phyloP scores from a whole-genome alignment of 2,329 filamentous ascomycete species.

The Bertia moriformis region DNA sequence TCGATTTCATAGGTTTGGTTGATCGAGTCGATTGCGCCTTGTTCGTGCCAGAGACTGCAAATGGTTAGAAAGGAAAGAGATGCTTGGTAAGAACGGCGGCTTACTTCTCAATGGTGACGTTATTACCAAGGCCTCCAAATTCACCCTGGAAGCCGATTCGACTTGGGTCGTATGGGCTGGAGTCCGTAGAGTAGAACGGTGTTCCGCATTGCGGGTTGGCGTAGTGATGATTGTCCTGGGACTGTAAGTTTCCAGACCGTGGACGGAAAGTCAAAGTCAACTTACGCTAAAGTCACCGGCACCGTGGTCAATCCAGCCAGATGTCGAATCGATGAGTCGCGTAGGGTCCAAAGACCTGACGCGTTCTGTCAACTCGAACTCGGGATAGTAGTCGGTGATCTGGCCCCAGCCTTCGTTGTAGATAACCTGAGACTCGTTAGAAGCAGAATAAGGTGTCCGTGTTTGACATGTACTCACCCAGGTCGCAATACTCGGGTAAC shows the following conservation, averaged over 20 bases:
- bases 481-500: slow-evolving; percentile 47
- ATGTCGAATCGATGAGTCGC: slow-evolving; percentile 45
- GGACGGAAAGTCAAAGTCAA: no score
- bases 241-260: no score
- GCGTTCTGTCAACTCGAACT: slow-evolving; percentile 36
- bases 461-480: slow-evolving; percentile 29
- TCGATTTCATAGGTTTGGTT: slow-evolving; percentile 57
- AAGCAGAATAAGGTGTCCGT: no score
- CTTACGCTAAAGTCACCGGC: slow-evolving; percentile 43
- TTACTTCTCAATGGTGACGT: slow-evolving; percentile 45
- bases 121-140: slow-evolving; percentile 56
- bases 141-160: slow-evolving; percentile 59
- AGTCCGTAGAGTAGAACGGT: slow-evolving; percentile 46
- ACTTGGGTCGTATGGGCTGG: slow-evolving; percentile 36
- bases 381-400: slow-evolving; percentile 32
- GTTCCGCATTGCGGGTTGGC: slow-evolving; percentile 57
- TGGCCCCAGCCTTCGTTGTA: slow-evolving; percentile 66
- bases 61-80: slow-evolving; percentile 3
- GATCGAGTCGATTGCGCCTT: slow-evolving; percentile 40
- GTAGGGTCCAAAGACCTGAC: slow-evolving; percentile 46
- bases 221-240: slow-evolving; percentile 60
- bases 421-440: slow-evolving; percentile 28
- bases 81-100: slow-evolving; percentile 7
- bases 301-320: slow-evolving; percentile 55
- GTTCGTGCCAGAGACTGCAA: slow-evolving; percentile 49